These are phyloP conservation scores for Claviceps digitariae DNA, from an alignment of 2,329 filamentous ascomycete genomes.

Conservation along the genomic window DNA sequence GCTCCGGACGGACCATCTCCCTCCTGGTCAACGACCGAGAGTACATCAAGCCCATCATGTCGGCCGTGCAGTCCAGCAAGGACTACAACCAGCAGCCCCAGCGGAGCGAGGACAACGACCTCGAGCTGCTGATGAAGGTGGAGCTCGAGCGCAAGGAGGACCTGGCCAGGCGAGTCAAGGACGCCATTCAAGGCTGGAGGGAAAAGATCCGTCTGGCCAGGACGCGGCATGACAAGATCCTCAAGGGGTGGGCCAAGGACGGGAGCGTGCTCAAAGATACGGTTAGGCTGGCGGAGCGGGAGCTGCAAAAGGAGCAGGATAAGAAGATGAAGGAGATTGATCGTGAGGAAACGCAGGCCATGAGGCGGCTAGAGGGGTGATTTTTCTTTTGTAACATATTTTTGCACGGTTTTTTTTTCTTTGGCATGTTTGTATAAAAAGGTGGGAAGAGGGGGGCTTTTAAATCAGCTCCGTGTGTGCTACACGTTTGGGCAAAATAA, in stretches of 20 bases:
- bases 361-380: slow-evolving; percentile 25
- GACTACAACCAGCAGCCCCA: slow-evolving; percentile 50
- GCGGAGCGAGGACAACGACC: slow-evolving; percentile 42
- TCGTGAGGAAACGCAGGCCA: slow-evolving; percentile 32
- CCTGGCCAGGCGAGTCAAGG: slow-evolving; percentile 28
- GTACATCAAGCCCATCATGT: slow-evolving; percentile 41
- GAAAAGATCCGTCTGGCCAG: slow-evolving; percentile 34
- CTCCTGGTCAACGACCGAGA: slow-evolving; percentile 28
- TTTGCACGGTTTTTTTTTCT: no score
- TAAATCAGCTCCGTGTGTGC: no score
- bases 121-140: slow-evolving; percentile 41
- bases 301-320: slow-evolving; percentile 36
- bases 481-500: no score
- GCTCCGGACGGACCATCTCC: slow-evolving; percentile 25
- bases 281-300: slow-evolving; percentile 33
- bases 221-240: slow-evolving; percentile 32
- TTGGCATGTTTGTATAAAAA: no score
- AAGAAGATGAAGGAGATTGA: slow-evolving; percentile 40
- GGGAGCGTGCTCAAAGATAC: slow-evolving; percentile 31
- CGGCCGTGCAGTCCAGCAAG: slow-evolving; percentile 35
- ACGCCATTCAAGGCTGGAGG: slow-evolving; percentile 35
- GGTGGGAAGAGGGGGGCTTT: no score
- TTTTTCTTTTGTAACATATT: not conserved
- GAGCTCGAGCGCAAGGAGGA: slow-evolving; percentile 39
- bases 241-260: slow-evolving; percentile 36